Base-by-base conservation (phyloP, 495 filamentous ascomycete species). In the Penicillium lividum region DNA sequence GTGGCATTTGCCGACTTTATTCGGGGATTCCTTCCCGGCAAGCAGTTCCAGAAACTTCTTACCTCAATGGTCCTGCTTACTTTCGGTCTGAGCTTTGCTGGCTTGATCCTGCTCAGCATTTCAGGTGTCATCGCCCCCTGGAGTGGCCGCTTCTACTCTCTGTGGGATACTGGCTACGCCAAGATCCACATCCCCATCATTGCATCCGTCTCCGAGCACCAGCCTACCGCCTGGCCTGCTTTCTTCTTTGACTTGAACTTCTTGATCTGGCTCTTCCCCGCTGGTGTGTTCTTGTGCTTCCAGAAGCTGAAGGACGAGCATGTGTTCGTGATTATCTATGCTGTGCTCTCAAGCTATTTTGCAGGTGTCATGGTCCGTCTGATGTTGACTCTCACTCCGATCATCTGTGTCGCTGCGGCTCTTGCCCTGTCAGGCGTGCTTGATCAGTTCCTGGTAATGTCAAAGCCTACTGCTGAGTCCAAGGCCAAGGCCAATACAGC, bases 171-270 rank as follows among this genome's bases (percentile, higher is more conserved):
- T 9, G 91, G 90, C 63, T 99, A 99, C 70, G 95, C 95, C 64
- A 99, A 99, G 78, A 95, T 98, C 58, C 95, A 99, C 65, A 99
- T 99, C 70, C 95, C 95, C 34, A 99, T 99, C 68, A 99, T 99
- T 74, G 95, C 95, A 27, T 98, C 94, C 3, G 95, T 99, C 29
- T 99, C 95, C 7, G 95, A 99, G 73, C 95, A 99, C 81, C 95
- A 99, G 73, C 95, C 95, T 11, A 99, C 95, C 28, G 95, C 95
- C n/a, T 99, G 95, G 95, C 95, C 95, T 7, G 92, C 95, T 34
- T 99, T 97, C 84, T 99, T 98, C 78, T 99, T 99, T 73, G 95
- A 99, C 65, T 82, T 99, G 63, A 96, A 96, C 76, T 85, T 99
- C 80, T 80, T 99, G 59, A 96, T 99, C 75, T 99, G 93, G 93